A percentile compares a stretch with the other conserved stretches of the same genome.
Evolutionary conservation across 306 rosid species (phyloP).

Genomic region (Glycine latifolia): DNA sequence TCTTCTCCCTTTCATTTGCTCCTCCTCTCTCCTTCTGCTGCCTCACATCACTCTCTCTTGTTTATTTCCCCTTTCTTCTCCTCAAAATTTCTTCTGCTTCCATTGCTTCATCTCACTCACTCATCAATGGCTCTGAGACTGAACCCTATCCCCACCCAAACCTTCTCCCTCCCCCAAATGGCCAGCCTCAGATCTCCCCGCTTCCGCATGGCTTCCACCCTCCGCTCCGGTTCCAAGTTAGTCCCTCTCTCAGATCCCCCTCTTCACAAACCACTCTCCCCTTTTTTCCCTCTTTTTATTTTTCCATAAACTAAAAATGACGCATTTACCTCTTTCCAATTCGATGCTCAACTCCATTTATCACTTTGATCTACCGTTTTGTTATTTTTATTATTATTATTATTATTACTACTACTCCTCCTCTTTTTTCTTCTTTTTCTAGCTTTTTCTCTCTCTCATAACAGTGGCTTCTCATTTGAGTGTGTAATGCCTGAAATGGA

Average conservation of each 20-base stretch:
- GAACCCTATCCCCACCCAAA: slow-evolving; percentile 55
- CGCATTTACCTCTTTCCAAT: neutral
- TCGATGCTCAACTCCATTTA: neutral
- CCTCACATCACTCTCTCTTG: too few relatives aligned
- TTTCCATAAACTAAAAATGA: neutral
- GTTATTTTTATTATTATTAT: neutral
- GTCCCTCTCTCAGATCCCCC: slow-evolving; percentile 14
- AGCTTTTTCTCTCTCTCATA: too few relatives aligned
- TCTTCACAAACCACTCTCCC: too few relatives aligned
- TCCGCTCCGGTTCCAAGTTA: slow-evolving; percentile 75
- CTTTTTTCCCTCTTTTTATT: too few relatives aligned
- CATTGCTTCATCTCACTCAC: too few relatives aligned
- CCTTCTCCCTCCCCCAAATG: slow-evolving; percentile 68
- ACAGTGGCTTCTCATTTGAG: too few relatives aligned
- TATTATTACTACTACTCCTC: too few relatives aligned
- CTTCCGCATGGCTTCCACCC: slow-evolving; percentile 88
- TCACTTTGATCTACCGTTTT: slow-evolving; percentile 7
- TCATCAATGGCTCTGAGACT: slow-evolving; percentile 67
- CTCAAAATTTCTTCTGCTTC: too few relatives aligned
- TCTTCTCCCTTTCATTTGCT: too few relatives aligned
- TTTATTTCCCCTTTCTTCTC: too few relatives aligned
- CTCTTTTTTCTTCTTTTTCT: neutral
- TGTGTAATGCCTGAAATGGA: neutral
- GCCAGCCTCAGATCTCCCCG: slow-evolving; percentile 82
- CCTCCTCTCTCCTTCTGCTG: too few relatives aligned